Evolutionary conservation across 306 rosid genomes (phyloP).

Genomic region (Mucuna pruriens): DNA sequence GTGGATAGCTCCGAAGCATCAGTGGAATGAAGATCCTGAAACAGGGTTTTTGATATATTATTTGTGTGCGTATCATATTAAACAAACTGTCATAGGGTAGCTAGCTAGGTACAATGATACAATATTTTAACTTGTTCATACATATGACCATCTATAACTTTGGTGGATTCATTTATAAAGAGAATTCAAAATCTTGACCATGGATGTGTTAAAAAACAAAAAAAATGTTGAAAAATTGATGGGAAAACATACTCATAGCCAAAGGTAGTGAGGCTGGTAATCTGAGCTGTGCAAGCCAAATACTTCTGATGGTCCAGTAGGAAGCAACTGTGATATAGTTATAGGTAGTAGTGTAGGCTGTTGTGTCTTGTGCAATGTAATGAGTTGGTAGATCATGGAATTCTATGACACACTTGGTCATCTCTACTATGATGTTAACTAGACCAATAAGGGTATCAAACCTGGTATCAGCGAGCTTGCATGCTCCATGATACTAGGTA

Average conservation of each 20-base stretch:
- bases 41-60: neutral
- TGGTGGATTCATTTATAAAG: neutral
- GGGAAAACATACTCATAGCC: slow-evolving; percentile 51
- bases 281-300: slow-evolving; percentile 50
- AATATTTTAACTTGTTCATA: slow-evolving; percentile 3
- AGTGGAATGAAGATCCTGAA: slow-evolving; percentile 54
- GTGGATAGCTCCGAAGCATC: slow-evolving; percentile 71
- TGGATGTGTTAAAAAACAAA: neutral
- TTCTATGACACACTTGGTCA: slow-evolving; percentile 43
- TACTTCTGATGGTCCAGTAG: slow-evolving; percentile 49
- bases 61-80: neutral
- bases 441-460: slow-evolving; percentile 56
- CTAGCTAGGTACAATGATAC: neutral
- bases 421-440: slow-evolving; percentile 42
- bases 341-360: slow-evolving; percentile 37
- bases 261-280: slow-evolving; percentile 47
- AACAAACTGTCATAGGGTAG: neutral
- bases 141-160: slow-evolving; percentile 4
- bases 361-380: slow-evolving; percentile 39
- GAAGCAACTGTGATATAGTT: slow-evolving; percentile 45
- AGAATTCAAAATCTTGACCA: neutral
- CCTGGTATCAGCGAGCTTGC: slow-evolving; percentile 37
- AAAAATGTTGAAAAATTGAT: neutral
- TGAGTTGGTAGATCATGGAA: slow-evolving; percentile 42
- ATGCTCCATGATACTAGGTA: slow-evolving; percentile 52